Percentiles rank a stretch among this genome's conserved stretches.
Evolutionary conservation across 2,329 filamentous ascomycete genomes (phyloP).

Genomic region (Apiospora sp.): DNA sequence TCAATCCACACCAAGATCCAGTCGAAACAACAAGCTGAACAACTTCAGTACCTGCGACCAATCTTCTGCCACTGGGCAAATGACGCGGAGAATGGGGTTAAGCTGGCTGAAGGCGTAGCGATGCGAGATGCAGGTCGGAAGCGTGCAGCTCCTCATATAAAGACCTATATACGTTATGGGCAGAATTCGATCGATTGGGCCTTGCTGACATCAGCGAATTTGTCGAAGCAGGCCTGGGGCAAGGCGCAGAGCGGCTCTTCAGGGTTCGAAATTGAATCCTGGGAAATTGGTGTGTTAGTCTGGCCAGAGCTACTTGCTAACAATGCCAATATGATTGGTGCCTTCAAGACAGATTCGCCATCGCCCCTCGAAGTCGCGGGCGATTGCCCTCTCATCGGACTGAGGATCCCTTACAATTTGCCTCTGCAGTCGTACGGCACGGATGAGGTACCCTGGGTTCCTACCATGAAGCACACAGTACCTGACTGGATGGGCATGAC

Average conservation of each 20-base stretch:
- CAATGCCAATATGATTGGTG: constrained; percentile 68
- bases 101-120: constrained; percentile 28
- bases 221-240: constrained; percentile 91
- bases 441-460: constrained; percentile 80
- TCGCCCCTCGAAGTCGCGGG: constrained; percentile 17
- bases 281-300: constrained; percentile 83
- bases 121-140: constrained; percentile 64
- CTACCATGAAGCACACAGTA: constrained; percentile 64
- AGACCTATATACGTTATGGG: constrained; percentile 79
- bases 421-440: constrained; percentile 72
- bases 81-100: constrained; percentile 51
- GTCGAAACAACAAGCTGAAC: constrained; percentile 73
- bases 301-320: constrained; percentile 72
- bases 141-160: constrained; percentile 84
- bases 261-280: constrained; percentile 78
- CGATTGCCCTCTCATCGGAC: constrained; percentile 61
- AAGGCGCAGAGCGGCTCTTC: constrained; percentile 63
- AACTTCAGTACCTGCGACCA: constrained; percentile 75
- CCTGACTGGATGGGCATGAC: constrained; percentile 65
- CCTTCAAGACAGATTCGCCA: constrained; percentile 70
- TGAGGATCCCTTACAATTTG: constrained; percentile 84
- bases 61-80: constrained; percentile 80
- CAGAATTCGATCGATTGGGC: constrained; percentile 78
- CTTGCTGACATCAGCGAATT: constrained; percentile 86
- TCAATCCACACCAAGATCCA: constrained; percentile 86